Conservation (phyloP, 148 eudicot genomes). For the Rhododendron ferrugineum region DNA sequence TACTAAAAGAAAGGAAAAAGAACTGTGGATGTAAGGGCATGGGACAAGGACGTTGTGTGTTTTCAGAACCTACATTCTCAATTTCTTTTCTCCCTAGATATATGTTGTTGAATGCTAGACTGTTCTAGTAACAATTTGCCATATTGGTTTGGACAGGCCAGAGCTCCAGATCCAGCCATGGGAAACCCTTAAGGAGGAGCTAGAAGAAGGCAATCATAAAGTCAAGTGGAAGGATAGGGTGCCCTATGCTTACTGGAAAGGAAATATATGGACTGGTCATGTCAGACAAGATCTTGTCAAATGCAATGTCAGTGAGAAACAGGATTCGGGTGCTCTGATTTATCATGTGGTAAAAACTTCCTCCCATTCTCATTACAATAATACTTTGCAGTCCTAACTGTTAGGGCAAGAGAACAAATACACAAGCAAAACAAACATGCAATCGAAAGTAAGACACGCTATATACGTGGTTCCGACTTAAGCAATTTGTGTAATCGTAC, state of each 20-base stretch:
- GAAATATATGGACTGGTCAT: slow-evolving; percentile 21
- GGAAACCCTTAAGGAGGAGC: slow-evolving; percentile 22
- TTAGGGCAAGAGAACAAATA: no score
- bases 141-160: slow-evolving; percentile 27
- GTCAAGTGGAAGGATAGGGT: slow-evolving; percentile 34
- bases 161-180: slow-evolving; percentile 49
- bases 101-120: not conserved
- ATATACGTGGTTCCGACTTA: no score
- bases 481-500: no score
- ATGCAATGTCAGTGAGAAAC: slow-evolving; percentile 33
- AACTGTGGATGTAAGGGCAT: not conserved
- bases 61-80: not conserved
- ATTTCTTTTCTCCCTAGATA: not conserved
- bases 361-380: not conserved
- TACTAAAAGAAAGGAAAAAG: not conserved
- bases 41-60: not conserved
- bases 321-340: slow-evolving; percentile 27
- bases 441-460: no score
- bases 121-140: not conserved
- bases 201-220: slow-evolving; percentile 28
- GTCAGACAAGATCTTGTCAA: slow-evolving; percentile 20
- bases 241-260: slow-evolving; percentile 57
- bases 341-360: slow-evolving; percentile 28
- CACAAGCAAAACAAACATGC: no score
- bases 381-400: not conserved